Evolutionary conservation across 192 early-diverging fungal genomes (phyloP).

Genomic region (Jimgerdemannia lactiflua): DNA sequence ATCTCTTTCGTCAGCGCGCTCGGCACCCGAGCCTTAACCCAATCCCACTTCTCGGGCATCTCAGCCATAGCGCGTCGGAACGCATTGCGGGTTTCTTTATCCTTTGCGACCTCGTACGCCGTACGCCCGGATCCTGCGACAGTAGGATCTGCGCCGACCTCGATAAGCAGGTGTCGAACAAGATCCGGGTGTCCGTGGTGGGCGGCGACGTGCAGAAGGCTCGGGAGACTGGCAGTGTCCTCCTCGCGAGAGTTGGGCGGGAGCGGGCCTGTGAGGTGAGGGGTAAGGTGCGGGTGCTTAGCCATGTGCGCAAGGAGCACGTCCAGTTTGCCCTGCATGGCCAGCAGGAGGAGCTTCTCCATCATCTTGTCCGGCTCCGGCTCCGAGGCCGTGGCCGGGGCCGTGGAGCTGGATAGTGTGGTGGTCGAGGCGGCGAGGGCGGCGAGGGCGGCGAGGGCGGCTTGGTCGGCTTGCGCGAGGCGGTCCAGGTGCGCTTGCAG

Average conservation of each 20-base stretch:
- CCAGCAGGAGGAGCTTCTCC: constrained; percentile 53
- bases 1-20: constrained; percentile 70
- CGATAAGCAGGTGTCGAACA: constrained; percentile 58
- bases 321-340: constrained; percentile 59
- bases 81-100: constrained; percentile 68
- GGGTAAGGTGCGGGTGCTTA: constrained; percentile 46
- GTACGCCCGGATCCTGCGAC: constrained; percentile 27
- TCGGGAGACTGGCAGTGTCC: constrained; percentile 42
- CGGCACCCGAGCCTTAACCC: constrained; percentile 62
- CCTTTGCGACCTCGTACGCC: constrained; percentile 70
- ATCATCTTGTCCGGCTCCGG: constrained; percentile 28
- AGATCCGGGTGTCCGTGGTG: constrained; percentile 51
- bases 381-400: neutral
- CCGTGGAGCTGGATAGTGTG: neutral
- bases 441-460: constrained; percentile 17
- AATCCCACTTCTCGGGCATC: constrained; percentile 64
- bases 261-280: constrained; percentile 16
- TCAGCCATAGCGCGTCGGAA: constrained; percentile 68
- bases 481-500: constrained; percentile 21
- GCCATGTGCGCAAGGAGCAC: constrained; percentile 51
- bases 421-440: constrained; percentile 11
- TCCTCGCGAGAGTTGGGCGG: constrained; percentile 31
- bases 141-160: constrained; percentile 77
- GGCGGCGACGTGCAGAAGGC: constrained; percentile 79
- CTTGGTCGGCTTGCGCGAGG: constrained; percentile 19